A percentile compares a stretch with the other conserved stretches of the same genome.
These are phyloP conservation scores for Cercospora sojina DNA, from an alignment of 2,329 filamentous ascomycete genomes.

Conservation along the genomic window DNA sequence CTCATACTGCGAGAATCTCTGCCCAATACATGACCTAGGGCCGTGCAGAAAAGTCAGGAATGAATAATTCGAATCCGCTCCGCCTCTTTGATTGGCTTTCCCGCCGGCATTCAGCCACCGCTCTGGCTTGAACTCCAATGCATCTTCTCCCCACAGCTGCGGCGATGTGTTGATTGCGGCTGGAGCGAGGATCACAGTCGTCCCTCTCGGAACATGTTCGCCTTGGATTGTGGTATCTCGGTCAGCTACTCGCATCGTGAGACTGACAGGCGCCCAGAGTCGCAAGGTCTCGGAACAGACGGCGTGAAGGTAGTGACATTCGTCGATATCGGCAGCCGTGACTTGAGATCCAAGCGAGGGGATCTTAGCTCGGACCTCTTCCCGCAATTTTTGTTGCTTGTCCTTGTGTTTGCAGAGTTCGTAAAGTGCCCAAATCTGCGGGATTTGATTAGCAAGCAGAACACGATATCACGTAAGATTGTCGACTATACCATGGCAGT, in stretches of 20 bases:
- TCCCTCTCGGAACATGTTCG: conserved; percentile 67
- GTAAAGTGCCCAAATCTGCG: conserved; percentile 56
- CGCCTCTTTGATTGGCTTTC: conserved; percentile 62
- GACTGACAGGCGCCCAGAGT: conserved; percentile 67
- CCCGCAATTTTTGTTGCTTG: conserved; percentile 50
- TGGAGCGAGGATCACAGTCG: conserved; percentile 63
- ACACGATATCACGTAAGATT: not conserved
- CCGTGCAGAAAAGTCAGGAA: conserved; percentile 84
- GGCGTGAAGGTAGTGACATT: conserved; percentile 75
- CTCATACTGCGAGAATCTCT: conserved; percentile 76
- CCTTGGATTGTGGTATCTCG: conserved; percentile 65
- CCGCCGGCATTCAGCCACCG: conserved; percentile 63
- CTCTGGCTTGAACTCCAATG: conserved; percentile 73
- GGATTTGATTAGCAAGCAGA: not conserved
- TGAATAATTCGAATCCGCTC: conserved; percentile 72
- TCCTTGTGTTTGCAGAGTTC: conserved; percentile 52
- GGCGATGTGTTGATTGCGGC: conserved; percentile 69
- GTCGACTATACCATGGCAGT: conserved; percentile 43
- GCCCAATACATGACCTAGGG: conserved; percentile 80
- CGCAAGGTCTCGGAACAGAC: conserved; percentile 77
- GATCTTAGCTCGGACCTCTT: conserved; percentile 51
- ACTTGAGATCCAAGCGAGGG: conserved; percentile 48
- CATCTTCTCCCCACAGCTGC: conserved; percentile 74
- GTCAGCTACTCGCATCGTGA: conserved; percentile 66
- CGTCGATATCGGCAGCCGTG: conserved; percentile 62